Conservation (phyloP, 495 filamentous ascomycete genomes). For the Penicillium lividum region DNA sequence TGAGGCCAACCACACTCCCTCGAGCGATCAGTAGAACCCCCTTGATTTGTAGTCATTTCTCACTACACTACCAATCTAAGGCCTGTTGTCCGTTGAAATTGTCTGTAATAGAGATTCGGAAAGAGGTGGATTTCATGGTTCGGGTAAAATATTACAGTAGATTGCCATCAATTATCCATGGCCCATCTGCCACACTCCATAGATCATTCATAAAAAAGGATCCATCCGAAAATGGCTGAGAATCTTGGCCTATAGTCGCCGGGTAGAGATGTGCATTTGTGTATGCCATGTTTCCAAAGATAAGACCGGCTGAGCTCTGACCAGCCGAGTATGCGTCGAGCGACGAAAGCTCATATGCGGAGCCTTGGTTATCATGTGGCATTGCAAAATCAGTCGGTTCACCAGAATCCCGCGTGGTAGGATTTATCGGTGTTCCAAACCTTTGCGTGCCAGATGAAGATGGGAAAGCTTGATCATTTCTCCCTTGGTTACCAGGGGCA, state of each 20-base stretch:
- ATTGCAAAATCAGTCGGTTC: conserved; percentile 2
- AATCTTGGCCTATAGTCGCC: conserved; percentile 16
- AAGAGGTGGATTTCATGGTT: too few species aligned
- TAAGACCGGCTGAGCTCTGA: conserved; percentile 21
- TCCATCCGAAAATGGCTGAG: conserved; percentile 22
- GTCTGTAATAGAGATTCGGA: too few species aligned
- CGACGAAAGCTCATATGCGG: conserved; percentile 3
- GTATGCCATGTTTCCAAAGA: conserved; percentile 27
- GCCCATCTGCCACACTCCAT: conserved; percentile 46
- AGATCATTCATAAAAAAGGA: conserved; percentile 32
- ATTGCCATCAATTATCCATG: conserved; percentile 43
- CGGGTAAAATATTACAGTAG: conserved; percentile 9
- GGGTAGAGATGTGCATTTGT: conserved; percentile 19
- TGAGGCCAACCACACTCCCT: too few species aligned
- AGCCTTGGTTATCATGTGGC: conserved; percentile 3
- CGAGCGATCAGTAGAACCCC: too few species aligned
- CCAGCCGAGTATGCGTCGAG: conserved; percentile 7
- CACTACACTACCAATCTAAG: too few species aligned
- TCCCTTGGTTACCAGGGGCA: not conserved
- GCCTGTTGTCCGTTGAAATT: too few species aligned
- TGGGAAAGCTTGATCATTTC: not conserved
- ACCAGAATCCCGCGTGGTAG: not conserved
- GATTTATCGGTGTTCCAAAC: not conserved
- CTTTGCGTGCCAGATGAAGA: not conserved
- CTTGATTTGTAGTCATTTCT: too few species aligned